phyloP scores from a whole-genome alignment of 2,329 filamentous ascomycete genomes.

The Teratosphaeria gauchensis region DNA sequence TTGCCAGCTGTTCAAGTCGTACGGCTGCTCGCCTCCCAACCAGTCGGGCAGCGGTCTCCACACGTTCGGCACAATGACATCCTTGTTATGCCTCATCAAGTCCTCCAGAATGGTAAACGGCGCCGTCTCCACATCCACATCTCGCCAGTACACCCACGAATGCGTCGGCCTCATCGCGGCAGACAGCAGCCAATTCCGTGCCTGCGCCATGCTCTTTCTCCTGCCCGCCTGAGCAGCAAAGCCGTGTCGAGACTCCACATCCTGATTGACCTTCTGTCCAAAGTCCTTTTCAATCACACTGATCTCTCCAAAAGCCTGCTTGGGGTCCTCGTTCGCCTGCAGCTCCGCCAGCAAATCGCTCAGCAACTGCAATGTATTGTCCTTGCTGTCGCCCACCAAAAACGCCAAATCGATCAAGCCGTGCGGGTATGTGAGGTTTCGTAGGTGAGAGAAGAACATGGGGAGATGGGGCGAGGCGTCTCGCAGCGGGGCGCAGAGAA shows the following conservation, averaged over 20 bases:
- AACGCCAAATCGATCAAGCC: slow-evolving; percentile 94
- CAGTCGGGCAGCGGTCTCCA: slow-evolving; percentile 98
- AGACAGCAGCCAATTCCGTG: slow-evolving; percentile 91
- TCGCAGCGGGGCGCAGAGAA: slow-evolving; percentile 86
- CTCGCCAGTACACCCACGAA: slow-evolving; percentile 99
- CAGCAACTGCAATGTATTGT: slow-evolving; percentile 71
- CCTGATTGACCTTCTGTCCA: slow-evolving; percentile 93
- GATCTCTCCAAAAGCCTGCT: slow-evolving; percentile 85
- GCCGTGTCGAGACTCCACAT: slow-evolving; percentile 93
- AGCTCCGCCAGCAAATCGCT: slow-evolving; percentile 65
- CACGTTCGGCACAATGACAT: slow-evolving; percentile 96
- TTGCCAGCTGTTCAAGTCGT: slow-evolving; percentile 98
- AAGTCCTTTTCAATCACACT: slow-evolving; percentile 99
- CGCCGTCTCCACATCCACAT: slow-evolving; percentile 95
- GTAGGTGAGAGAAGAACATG: slow-evolving; percentile 98
- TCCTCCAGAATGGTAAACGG: slow-evolving; percentile 96
- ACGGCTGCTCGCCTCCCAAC: slow-evolving; percentile 96
- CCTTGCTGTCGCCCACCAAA: slow-evolving; percentile 93
- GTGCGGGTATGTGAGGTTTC: slow-evolving; percentile 95
- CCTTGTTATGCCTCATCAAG: slow-evolving; percentile 97
- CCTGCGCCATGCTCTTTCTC: slow-evolving; percentile 95
- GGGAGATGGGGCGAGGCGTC: slow-evolving; percentile 85
- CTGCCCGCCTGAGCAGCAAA: slow-evolving; percentile 91
- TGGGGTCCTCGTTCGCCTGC: slow-evolving; percentile 69
- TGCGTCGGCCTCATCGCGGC: slow-evolving; percentile 89